Evolutionary conservation across 257 asterid species (phyloP), one percentile per base, ranked within the genome.

Genomic region (Scutellaria minor): DNA sequence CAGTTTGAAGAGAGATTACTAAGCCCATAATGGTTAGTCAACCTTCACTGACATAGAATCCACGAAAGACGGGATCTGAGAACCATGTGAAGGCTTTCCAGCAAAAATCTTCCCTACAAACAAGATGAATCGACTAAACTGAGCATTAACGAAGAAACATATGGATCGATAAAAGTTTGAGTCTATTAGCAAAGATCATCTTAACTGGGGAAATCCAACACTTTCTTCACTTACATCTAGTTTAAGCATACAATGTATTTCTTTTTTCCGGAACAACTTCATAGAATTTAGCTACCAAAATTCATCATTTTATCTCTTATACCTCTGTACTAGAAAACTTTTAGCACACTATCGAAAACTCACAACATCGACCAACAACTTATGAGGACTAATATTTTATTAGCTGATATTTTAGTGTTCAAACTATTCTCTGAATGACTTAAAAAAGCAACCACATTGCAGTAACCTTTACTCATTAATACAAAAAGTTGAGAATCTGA

Each of bases 71-170:
- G 88, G 78, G 64, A 81, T 61, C 40, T 81, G 82, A 73, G 88
- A 80, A 71, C 78, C 75, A 66, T 78, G 75, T 2, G 85, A 71
- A 8, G 85, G 55, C 81, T 82, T 85, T 70, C 85, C 87, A 73
- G 87, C 77, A 80, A 84, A 78, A 66, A 67, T 62, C 85, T 79
- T 86, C 85, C 98, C 98, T 93, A 70, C 82, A 83, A 76, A 71
- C 76, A 76, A 72, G 51, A 58, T 64, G 54, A 44, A 61, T 75
- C 42, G 77, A 60, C 64, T 58, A 56, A 59, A 60, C 7, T 6
- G 8, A 52, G 6, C 40, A 62, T 76, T 64, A 18, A 47, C 56
- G 55, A 37, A 52, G 78, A 58, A 77, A 51, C 9, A 61, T 54
- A 73, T 11, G 24, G 37, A 31, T 31, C 37, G 2, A 31, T 31